phyloP scores from a whole-genome alignment of 1,284 basidiomycete species.

The Polyporus tsugae region DNA sequence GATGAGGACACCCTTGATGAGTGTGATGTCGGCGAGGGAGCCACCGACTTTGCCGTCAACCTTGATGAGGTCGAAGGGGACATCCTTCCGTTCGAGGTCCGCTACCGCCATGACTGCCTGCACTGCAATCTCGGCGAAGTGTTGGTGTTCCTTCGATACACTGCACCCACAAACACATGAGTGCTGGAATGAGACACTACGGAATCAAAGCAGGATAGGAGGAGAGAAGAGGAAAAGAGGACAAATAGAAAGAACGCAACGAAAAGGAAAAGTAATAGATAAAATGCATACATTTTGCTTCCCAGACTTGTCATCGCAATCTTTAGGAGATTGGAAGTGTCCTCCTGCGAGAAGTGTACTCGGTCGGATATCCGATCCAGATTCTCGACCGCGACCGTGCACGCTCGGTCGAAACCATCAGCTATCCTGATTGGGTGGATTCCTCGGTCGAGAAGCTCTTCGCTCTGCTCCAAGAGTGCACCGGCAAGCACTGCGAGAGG shows the following conservation, averaged over 20 bases:
- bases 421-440: constrained; percentile 99
- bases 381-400: constrained; percentile 88
- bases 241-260: not conserved
- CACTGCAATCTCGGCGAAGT: constrained; percentile 98
- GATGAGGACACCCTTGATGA: constrained; percentile 95
- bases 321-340: constrained; percentile 91
- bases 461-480: constrained; percentile 91
- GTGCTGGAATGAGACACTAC: not conserved
- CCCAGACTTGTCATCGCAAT: constrained; percentile 97
- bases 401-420: constrained; percentile 97
- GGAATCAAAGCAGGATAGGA: not conserved
- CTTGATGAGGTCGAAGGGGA: constrained; percentile 99
- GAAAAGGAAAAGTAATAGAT: not conserved
- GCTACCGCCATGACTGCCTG: constrained; percentile 97
- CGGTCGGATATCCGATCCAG: constrained; percentile 94
- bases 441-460: constrained; percentile 93
- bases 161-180: constrained; percentile 51
- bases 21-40: constrained; percentile 91
- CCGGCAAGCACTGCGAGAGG: constrained; percentile 87
- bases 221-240: constrained; percentile 7
- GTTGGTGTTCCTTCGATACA: constrained; percentile 94
- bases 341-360: constrained; percentile 84
- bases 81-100: constrained; percentile 93
- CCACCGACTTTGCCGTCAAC: constrained; percentile 99
- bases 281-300: constrained; percentile 86